Conservation (phyloP, 2,329 filamentous ascomycete species). For the Talaromyces sp. region DNA sequence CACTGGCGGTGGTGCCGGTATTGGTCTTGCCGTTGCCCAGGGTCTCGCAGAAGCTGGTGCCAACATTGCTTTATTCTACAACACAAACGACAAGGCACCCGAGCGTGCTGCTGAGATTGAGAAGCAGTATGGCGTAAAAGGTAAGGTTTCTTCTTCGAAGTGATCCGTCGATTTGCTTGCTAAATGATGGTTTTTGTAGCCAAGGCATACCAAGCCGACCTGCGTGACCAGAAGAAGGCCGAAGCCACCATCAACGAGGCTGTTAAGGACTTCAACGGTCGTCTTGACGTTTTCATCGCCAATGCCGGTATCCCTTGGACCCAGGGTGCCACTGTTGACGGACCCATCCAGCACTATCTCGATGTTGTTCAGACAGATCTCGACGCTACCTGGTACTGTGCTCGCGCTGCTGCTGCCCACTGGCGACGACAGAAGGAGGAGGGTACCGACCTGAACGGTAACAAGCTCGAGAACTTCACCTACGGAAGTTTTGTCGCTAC, state of each 20-base stretch:
- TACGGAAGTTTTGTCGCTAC: conserved; percentile 73
- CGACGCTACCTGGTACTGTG: conserved; percentile 75
- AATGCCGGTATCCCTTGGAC: conserved; percentile 75
- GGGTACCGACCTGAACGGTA: conserved; percentile 60
- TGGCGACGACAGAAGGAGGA: conserved; percentile 69
- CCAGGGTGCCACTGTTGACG: conserved; percentile 64
- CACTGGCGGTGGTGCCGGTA: conserved; percentile 66
- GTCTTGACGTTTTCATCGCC: conserved; percentile 74
- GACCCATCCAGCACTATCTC: conserved; percentile 60
- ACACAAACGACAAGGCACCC: conserved; percentile 63
- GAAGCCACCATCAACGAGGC: conserved; percentile 41
- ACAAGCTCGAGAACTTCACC: conserved; percentile 57
- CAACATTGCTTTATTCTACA: conserved; percentile 70
- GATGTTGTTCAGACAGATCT: conserved; percentile 69
- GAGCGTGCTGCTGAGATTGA: conserved; percentile 62
- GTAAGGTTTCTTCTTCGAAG: conserved; percentile 41
- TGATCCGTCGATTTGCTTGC: not conserved
- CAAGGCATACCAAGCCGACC: conserved; percentile 50
- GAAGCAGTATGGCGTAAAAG: conserved; percentile 64
- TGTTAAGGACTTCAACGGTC: conserved; percentile 65
- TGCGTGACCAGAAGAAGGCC: conserved; percentile 42
- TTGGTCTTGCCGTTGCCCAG: conserved; percentile 63
- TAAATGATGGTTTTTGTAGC: conserved; percentile 27
- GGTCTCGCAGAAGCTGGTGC: conserved; percentile 67
- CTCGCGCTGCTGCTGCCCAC: conserved; percentile 64